Percentiles rank a stretch among this genome's conserved stretches.
Evolutionary conservation across 1,284 basidiomycete genomes (phyloP).

Genomic region (Pseudozyma sp.): DNA sequence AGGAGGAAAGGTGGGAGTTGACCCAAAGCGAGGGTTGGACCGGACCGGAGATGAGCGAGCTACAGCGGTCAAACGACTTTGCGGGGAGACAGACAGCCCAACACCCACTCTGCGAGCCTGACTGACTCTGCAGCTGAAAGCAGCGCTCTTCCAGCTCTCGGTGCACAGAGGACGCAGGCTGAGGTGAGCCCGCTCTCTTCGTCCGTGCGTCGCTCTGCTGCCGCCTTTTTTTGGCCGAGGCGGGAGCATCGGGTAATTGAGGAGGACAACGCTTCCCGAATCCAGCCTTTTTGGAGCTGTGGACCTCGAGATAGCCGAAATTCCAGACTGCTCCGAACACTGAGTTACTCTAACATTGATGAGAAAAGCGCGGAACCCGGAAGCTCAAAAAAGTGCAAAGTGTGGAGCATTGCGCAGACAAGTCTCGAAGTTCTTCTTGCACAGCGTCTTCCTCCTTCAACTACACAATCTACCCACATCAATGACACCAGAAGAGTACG

Average conservation of each 20-base stretch:
- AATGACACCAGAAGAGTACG: slow-evolving; percentile 78
- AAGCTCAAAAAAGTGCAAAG: slow-evolving; percentile 1
- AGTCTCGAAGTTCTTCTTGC: slow-evolving; percentile 68
- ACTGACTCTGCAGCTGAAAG: background rate
- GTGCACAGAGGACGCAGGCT: too few relatives aligned
- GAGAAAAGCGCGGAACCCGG: slow-evolving; percentile 2
- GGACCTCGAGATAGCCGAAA: background rate
- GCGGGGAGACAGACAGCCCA: slow-evolving; percentile 1
- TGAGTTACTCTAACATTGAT: background rate
- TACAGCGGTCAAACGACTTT: background rate
- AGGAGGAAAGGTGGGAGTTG: background rate
- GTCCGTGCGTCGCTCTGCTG: slow-evolving; percentile 22
- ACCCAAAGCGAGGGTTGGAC: background rate
- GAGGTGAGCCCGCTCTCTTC: too few relatives aligned
- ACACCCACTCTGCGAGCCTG: background rate
- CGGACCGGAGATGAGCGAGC: slow-evolving; percentile 43
- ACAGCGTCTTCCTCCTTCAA: slow-evolving; percentile 6
- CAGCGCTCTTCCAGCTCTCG: too few relatives aligned
- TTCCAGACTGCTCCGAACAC: background rate
- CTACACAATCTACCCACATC: slow-evolving; percentile 68
- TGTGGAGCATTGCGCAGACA: slow-evolving; percentile 62
- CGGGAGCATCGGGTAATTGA: slow-evolving; percentile 21
- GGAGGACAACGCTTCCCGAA: slow-evolving; percentile 17
- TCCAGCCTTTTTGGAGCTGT: slow-evolving; percentile 4
- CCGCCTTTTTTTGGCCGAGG: background rate